Evolutionary conservation across 2,329 filamentous ascomycete genomes (phyloP), one percentile per base, ranked within the genome.

Genomic region (Lojkania enalia): DNA sequence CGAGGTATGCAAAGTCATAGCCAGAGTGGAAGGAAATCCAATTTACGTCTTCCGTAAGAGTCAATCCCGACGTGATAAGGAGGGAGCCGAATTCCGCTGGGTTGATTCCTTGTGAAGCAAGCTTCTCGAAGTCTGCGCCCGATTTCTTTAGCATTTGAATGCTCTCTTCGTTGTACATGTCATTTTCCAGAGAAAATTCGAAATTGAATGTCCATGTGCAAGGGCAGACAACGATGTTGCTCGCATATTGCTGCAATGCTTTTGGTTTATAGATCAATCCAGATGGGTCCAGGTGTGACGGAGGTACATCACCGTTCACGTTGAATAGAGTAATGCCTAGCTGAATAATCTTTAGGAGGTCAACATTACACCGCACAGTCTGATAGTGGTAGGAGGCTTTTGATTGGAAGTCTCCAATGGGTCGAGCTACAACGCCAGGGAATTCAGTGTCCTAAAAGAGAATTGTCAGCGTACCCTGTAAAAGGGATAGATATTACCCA

Each of bases 201-300:
- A 99, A 99, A 77, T 99, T 97, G 79, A 99, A 99, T 59, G 96
- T 92, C 94, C 94, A 99, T 14, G 92, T 95, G 66, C 88, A 95
- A 13, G 89, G 92, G 47, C 90, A 84, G 37, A 81, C 78, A n/a
- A 77, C 66, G 42, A 80, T 72, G 52, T 77, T 77, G 51, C 76
- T 77, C 15, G 71, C 72, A 52, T 80, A 79, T 19, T 72, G 70
- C 52, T 74, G 72, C 32, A 76, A 70, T 50, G 74, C 74, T 42
- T 76, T 70, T n/a, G 63, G 63, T 30, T 61, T 54, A 53, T 68
- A 68, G 35, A 31, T 52, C 48, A 82, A 66, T 20, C 75, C 74
- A 18, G 66, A 62, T 5, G 66, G 54, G 42, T 77, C 73, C 25
- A 84, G 82, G 53, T 85, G 83, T 9, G 87, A 78, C 2, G 90